These are phyloP conservation scores for Ligustrum vulgare DNA, from an alignment of 257 asterid species.

Conservation along the genomic window DNA sequence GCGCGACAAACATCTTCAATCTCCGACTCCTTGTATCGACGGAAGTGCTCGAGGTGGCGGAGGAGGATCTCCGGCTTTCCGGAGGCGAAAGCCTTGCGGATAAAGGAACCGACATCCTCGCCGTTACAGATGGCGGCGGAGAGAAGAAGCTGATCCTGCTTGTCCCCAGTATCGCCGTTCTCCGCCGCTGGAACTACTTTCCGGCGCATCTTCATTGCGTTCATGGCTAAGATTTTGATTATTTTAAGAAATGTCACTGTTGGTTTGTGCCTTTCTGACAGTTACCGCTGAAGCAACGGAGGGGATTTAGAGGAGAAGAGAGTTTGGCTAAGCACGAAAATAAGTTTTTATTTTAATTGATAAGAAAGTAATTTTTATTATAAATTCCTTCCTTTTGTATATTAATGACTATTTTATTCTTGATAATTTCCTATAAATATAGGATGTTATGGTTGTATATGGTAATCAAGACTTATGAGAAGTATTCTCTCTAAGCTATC, in stretches of 20 bases:
- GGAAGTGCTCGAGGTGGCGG: conserved; percentile 71
- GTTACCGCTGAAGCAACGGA: conserved; percentile 42
- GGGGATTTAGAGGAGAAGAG: conserved; percentile 41
- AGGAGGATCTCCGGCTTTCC: conserved; percentile 88
- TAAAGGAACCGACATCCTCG: conserved; percentile 85
- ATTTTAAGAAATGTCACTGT: not conserved
- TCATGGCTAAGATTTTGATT: conserved; percentile 35
- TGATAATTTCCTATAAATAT: too few relatives aligned
- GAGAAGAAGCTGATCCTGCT: conserved; percentile 86
- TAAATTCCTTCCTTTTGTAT: too few relatives aligned
- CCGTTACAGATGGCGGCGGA: conserved; percentile 89
- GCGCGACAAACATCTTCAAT: conserved; percentile 94
- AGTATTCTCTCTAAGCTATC: too few relatives aligned
- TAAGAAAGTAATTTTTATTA: too few relatives aligned
- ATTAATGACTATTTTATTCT: too few relatives aligned
- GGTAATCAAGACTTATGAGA: too few relatives aligned
- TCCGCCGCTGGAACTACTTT: conserved; percentile 72
- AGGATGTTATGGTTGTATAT: too few relatives aligned
- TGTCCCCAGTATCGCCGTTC: conserved; percentile 75
- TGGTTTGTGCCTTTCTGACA: conserved; percentile 16
- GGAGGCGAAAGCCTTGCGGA: conserved; percentile 79
- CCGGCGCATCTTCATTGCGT: conserved; percentile 69
- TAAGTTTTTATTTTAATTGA: not conserved
- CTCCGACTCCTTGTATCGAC: conserved; percentile 85
- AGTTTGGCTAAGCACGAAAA: not conserved